phyloP scores from a whole-genome alignment of 1,284 basidiomycete genomes.

The Ceraceosorus guamensis region DNA sequence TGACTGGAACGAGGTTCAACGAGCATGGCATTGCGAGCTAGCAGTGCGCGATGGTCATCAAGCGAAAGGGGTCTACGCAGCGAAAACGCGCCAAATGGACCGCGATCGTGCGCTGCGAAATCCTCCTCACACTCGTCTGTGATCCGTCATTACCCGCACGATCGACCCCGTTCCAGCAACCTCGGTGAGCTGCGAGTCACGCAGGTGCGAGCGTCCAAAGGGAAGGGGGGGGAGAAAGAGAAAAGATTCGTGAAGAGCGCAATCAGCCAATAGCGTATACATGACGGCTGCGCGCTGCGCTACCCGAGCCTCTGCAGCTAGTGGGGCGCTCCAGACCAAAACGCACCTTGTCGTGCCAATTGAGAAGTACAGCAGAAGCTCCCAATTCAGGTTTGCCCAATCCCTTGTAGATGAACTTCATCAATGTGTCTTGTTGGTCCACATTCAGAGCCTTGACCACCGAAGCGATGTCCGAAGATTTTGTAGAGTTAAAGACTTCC shows the following conservation, averaged over 20 bases:
- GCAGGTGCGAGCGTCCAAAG: too few species aligned
- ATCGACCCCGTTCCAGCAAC: constrained; percentile 92
- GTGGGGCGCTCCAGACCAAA: neutral
- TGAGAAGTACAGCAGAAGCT: constrained; percentile 70
- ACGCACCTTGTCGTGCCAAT: constrained; percentile 90
- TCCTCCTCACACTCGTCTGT: constrained; percentile 49
- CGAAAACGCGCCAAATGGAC: too few species aligned
- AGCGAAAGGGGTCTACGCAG: too few species aligned
- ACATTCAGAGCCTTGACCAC: constrained; percentile 68
- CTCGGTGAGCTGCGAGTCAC: constrained; percentile 81
- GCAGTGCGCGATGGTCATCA: too few species aligned
- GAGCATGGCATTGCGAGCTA: too few species aligned
- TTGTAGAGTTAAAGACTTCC: constrained; percentile 88
- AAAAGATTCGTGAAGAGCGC: neutral
- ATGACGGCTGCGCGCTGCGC: neutral
- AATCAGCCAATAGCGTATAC: neutral
- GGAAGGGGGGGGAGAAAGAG: too few species aligned
- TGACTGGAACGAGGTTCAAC: too few species aligned
- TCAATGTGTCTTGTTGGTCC: constrained; percentile 81
- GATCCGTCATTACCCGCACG: constrained; percentile 93
- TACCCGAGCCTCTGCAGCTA: neutral
- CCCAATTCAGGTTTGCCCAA: constrained; percentile 68
- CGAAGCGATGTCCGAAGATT: constrained; percentile 74
- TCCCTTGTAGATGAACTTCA: constrained; percentile 98
- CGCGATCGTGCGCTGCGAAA: too few species aligned